Base-by-base conservation (phyloP, 345 rosid species). In the Brassica cretica region DNA sequence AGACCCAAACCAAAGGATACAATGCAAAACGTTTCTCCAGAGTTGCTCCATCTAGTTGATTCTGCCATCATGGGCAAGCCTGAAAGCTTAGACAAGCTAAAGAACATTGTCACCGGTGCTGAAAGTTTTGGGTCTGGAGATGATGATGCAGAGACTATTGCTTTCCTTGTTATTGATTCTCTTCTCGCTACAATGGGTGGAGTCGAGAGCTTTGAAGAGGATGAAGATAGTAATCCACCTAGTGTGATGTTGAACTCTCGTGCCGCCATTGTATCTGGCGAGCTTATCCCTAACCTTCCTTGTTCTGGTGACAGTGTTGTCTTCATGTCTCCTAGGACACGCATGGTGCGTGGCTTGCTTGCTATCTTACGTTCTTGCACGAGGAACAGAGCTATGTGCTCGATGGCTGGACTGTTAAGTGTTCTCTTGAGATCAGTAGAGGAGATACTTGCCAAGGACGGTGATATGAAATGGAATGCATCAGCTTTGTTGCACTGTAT, bases 161-260 rank as follows among this genome's bases (percentile, higher is more conserved):
- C 98, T 53, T 90, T 82, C 78, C 82, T 87, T 88, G 91, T 95
- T 69, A 93, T 93, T 60, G 99, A 95, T 82, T 95, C 98, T 9
- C 97, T 95, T 74, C 84, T 95, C 64, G 97, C 98, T 16, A 95
- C 98, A n/a, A 95, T 95, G 99, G 99, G 99, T 73, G 99, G 98
- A 59, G 96, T 95, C 30, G 99, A 95, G 87, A 90, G 97, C 82
- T 95, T 95, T 80, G 99, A 90, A 68, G 93, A 93, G 81, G 97
- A 93, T 60, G 99, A 86, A 70, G 97, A 92, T 75, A 85, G 80
- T 53, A 93, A 88, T 64, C 98, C 99, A 73, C 99, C 99, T 41
- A 95, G 99, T 74, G 97, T 93, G 71, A 95, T 95, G 99, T 77
- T 93, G 74, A 95, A 93, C 85, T 95, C 98, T 56, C 87, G 99